A percentile compares a stretch with the other conserved stretches of the same genome.
Conservation (phyloP, 805 yeast genomes). For the Lachancea fermentati region DNA sequence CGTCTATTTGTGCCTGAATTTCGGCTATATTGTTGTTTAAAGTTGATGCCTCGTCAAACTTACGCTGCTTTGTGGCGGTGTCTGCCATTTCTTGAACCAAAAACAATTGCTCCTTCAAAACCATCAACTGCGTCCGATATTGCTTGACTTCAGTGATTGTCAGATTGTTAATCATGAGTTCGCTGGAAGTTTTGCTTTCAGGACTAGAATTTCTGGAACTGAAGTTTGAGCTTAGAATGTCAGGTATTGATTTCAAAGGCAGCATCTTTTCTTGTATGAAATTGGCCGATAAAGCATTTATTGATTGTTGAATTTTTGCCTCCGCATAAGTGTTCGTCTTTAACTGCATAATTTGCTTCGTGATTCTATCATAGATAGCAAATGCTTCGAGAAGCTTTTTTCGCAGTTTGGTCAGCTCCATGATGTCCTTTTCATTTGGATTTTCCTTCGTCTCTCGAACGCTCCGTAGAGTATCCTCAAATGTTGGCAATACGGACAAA, state of each 20-base stretch:
- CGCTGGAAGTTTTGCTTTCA: constrained; percentile 14
- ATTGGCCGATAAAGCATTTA: constrained; percentile 49
- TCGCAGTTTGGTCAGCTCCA: constrained; percentile 38
- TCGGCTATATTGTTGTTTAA: constrained; percentile 56
- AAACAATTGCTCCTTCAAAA: constrained; percentile 76
- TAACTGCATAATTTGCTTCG: constrained; percentile 38
- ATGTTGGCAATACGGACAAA: constrained; percentile 37
- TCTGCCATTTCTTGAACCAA: constrained; percentile 61
- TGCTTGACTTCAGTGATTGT: constrained; percentile 51
- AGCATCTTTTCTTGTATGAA: constrained; percentile 66
- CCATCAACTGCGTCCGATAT: constrained; percentile 72
- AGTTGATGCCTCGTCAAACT: constrained; percentile 68
- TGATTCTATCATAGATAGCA: constrained; percentile 43
- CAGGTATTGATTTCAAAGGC: constrained; percentile 56
- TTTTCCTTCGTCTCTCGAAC: constrained; percentile 26
- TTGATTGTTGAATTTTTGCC: constrained; percentile 43
- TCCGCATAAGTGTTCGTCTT: constrained; percentile 39
- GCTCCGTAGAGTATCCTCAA: constrained; percentile 34
- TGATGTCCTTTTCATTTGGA: constrained; percentile 27
- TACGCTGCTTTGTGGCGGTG: constrained; percentile 57
- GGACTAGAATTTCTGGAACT: constrained; percentile 10
- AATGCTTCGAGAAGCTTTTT: constrained; percentile 44
- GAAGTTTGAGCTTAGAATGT: constrained; percentile 30
- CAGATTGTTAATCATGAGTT: constrained; percentile 31
- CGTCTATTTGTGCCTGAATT: constrained; percentile 42